Evolutionary conservation across 331 rosid genomes (phyloP).

Genomic region (Malus hybrid): DNA sequence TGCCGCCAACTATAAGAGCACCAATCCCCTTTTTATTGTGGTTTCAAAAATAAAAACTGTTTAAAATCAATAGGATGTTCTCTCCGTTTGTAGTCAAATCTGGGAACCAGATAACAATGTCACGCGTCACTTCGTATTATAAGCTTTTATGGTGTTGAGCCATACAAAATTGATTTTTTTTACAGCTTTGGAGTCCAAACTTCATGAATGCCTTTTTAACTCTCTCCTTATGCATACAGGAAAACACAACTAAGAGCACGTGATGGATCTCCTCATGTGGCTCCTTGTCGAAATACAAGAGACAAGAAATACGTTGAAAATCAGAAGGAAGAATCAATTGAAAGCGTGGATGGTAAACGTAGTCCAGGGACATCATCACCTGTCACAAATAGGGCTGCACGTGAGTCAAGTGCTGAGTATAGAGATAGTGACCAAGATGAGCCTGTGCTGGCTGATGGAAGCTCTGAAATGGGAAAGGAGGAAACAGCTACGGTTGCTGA

Average conservation of each 20-base stretch:
- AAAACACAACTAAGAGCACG: slow-evolving; percentile 31
- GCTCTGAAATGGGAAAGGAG: slow-evolving; percentile 51
- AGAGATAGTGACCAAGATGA: slow-evolving; percentile 58
- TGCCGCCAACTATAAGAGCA: background rate
- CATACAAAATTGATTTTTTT: background rate
- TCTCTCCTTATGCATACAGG: slow-evolving; percentile 35
- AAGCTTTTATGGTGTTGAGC: background rate
- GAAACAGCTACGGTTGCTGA: slow-evolving; percentile 22
- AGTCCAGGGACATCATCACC: slow-evolving; percentile 52
- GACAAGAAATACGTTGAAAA: slow-evolving; percentile 32
- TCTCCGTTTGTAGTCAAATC: background rate
- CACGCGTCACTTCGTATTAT: background rate
- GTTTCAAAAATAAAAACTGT: background rate
- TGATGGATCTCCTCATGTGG: slow-evolving; percentile 43
- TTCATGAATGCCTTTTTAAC: slow-evolving; percentile 1
- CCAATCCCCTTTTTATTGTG: background rate
- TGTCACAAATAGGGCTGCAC: slow-evolving; percentile 29
- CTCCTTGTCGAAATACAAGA: slow-evolving; percentile 28
- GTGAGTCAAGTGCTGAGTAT: slow-evolving; percentile 52
- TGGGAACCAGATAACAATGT: background rate
- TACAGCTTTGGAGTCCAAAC: slow-evolving; percentile 6
- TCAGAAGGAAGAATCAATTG: slow-evolving; percentile 62
- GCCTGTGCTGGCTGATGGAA: slow-evolving; percentile 46
- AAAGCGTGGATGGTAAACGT: slow-evolving; percentile 56
- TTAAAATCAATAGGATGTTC: background rate